Evolutionary conservation across 352 stramenopile genomes (phyloP), one percentile per base, ranked within the genome.

Genomic region (Sclerospora graminicola): DNA sequence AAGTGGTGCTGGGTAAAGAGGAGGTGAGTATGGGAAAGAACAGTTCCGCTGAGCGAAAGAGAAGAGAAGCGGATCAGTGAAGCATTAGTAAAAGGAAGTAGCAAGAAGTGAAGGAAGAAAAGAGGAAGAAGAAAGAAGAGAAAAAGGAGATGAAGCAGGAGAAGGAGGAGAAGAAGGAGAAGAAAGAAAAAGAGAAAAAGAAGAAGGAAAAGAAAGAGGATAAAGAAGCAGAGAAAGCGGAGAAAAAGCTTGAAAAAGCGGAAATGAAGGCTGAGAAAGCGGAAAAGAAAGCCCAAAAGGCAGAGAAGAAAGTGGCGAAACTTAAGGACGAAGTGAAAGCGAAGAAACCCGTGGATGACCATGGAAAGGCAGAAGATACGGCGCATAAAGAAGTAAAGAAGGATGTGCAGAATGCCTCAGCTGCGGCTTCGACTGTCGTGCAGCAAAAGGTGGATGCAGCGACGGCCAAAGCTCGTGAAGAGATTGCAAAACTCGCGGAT

Each of bases 371-470:
- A 3, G 52, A 71, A 39, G 40, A 61, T 4, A 50, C 46, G 26
- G 42, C 57, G 34, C 46, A 69, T 18, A 46, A 73, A 20, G 53
- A 42, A 1, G 54, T 59, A 0, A 60, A 59, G 47, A 58, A 64
- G 18, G 64, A 61, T 7, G 51, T 62, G 6, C 61, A 75, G 62
- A 43, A 54, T 8, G 54, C 47, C 18, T 46, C n/a, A 5, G 52
- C 50, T 15, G 38, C 44, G 34, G 57, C 61, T 2, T 53, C 57
- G 20, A 48, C 56, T 37, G 57, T 48, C 41, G 47, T 84, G 7
- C 61, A 78, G 41, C 79, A 84, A 55, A 80, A 77, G 48, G 62
- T 86, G 37, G 69, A 86, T 27, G 71, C 66, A 0, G 73, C 63
- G 7, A 67, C 73, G 9, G 51, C 58, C 10, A 85, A 84, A 53